These are phyloP conservation scores for Fusarium subglutinans DNA, from an alignment of 2,329 filamentous ascomycete species.

Conservation along the genomic window DNA sequence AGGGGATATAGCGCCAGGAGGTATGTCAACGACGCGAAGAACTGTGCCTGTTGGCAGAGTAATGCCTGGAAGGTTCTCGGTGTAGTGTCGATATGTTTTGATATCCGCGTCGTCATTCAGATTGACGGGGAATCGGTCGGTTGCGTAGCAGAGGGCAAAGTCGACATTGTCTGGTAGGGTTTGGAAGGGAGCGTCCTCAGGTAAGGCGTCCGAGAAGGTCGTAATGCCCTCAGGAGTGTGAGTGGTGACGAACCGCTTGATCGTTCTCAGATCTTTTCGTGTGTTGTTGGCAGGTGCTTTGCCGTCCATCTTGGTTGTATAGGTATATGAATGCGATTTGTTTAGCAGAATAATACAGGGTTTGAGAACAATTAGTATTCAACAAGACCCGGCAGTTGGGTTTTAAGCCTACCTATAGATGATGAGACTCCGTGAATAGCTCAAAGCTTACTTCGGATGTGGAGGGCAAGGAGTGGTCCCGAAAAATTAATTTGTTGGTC, in stretches of 20 bases:
- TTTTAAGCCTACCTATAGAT: too few relatives aligned
- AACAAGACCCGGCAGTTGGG: too few relatives aligned
- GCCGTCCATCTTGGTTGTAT: not conserved
- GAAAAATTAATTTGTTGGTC: accelerated
- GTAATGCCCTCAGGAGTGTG: not conserved
- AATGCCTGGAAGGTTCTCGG: not conserved
- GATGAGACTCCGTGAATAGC: too few relatives aligned
- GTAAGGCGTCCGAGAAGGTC: not conserved
- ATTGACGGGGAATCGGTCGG: not conserved
- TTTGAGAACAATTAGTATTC: too few relatives aligned
- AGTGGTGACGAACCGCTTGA: not conserved
- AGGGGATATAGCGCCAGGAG: not conserved
- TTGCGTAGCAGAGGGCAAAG: not conserved
- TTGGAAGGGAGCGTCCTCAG: not conserved
- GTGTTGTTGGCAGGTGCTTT: not conserved
- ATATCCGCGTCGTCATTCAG: not conserved
- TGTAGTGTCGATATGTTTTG: not conserved
- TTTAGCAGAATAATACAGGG: accelerated
- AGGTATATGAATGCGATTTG: too few relatives aligned
- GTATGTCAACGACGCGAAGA: not conserved
- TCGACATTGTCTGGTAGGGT: not conserved
- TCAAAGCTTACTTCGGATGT: too few relatives aligned
- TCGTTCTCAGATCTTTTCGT: not conserved
- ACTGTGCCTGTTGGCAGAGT: not conserved
- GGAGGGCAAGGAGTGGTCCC: too few relatives aligned